Conservation (phyloP, 805 yeast species). For the Candida krabiensis region DNA sequence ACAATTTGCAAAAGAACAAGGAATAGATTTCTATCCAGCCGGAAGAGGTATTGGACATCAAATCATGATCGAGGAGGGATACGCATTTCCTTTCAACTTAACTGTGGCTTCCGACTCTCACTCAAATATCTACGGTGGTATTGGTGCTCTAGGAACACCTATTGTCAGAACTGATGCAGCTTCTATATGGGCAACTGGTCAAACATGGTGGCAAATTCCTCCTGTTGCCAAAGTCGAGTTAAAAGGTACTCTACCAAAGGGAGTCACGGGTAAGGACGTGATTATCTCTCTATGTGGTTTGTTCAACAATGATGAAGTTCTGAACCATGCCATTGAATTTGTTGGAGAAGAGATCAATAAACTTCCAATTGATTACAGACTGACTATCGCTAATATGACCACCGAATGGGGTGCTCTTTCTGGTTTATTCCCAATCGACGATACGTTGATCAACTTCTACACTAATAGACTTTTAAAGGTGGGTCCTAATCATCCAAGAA, state of each 20-base stretch:
- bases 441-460: conserved; percentile 75
- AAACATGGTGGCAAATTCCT: conserved; percentile 99
- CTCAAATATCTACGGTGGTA: conserved; percentile 96
- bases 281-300: conserved; percentile 95
- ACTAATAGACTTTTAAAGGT: conserved; percentile 50
- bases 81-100: conserved; percentile 90
- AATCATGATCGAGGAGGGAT: conserved; percentile 98
- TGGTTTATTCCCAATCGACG: conserved; percentile 96
- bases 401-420: conserved; percentile 99
- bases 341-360: conserved; percentile 75
- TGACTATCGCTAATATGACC: conserved; percentile 96
- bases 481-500: conserved; percentile 71
- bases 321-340: conserved; percentile 93
- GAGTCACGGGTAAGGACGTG: conserved; percentile 95
- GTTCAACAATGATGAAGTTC: conserved; percentile 88
- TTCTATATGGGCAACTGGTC: conserved; percentile 99
- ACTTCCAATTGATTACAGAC: conserved; percentile 76
- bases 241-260: conserved; percentile 75
- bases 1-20: conserved; percentile 84
- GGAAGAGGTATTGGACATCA: conserved; percentile 99
- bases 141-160: conserved; percentile 95
- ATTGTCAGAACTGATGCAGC: conserved; percentile 99
- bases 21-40: conserved; percentile 96
- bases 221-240: conserved; percentile 95
- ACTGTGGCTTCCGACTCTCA: conserved; percentile 98